Conservation (phyloP, 768 basidiomycete genomes). For the Strobilomyces dryophilus region DNA sequence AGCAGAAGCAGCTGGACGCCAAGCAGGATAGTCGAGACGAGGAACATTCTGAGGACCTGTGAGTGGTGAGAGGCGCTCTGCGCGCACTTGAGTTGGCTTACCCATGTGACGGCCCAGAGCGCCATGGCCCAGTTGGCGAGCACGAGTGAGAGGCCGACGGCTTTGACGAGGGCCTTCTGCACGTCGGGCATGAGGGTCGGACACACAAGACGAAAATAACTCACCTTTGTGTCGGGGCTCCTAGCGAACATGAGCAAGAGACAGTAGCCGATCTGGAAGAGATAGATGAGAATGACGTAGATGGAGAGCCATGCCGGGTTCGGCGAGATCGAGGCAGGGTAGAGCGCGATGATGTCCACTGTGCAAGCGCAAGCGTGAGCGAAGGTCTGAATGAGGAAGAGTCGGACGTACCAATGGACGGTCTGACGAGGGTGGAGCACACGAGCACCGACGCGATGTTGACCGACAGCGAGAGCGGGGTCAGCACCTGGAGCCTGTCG, state of each 20-base stretch:
- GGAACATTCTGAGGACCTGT: slow-evolving; percentile 71
- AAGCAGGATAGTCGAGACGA: slow-evolving; percentile 70
- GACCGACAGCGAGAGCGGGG: slow-evolving; percentile 78
- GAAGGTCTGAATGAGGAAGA: neutral
- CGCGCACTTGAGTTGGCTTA: slow-evolving; percentile 15
- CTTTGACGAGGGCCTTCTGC: slow-evolving; percentile 66
- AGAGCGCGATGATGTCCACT: slow-evolving; percentile 49
- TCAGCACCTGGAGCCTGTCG: slow-evolving; percentile 74
- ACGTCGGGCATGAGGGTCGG: neutral
- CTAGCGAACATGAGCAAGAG: slow-evolving; percentile 65
- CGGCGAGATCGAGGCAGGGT: slow-evolving; percentile 74
- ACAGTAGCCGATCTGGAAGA: slow-evolving; percentile 80
- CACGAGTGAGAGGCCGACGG: slow-evolving; percentile 75
- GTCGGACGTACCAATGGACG: slow-evolving; percentile 47
- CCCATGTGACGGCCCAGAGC: slow-evolving; percentile 76
- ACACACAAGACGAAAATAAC: neutral
- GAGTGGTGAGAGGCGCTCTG: neutral
- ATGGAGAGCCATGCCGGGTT: slow-evolving; percentile 49
- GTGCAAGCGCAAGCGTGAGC: neutral
- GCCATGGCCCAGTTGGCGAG: slow-evolving; percentile 79
- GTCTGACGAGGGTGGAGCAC: slow-evolving; percentile 63
- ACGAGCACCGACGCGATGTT: slow-evolving; percentile 70
- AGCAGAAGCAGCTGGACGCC: slow-evolving; percentile 67
- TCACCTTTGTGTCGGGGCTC: slow-evolving; percentile 78
- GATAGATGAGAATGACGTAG: slow-evolving; percentile 59